Conservation (phyloP, 306 rosid genomes). For the Canavalia ensiformis region DNA sequence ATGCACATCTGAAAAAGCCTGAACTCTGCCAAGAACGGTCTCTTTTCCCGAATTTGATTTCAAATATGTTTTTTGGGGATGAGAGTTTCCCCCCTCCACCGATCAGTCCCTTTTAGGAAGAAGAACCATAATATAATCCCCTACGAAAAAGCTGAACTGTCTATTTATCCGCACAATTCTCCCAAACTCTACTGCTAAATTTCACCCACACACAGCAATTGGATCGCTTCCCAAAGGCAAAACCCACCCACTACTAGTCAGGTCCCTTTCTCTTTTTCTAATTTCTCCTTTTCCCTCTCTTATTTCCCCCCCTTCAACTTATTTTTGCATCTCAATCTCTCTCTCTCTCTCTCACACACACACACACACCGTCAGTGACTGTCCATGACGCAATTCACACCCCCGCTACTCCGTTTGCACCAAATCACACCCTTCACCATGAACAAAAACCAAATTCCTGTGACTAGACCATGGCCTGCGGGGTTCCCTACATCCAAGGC, state of each 20-base stretch:
- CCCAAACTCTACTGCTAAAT: conserved; percentile 37
- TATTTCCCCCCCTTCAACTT: not conserved
- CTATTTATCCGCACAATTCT: conserved; percentile 44
- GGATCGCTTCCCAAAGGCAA: conserved; percentile 58
- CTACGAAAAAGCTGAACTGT: conserved; percentile 47
- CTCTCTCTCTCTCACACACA: not conserved
- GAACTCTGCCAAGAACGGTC: conserved; percentile 51
- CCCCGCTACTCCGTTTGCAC: conserved; percentile 55
- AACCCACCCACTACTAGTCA: conserved; percentile 61
- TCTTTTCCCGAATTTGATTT: conserved; percentile 59
- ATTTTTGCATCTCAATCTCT: too few relatives aligned
- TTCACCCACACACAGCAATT: conserved; percentile 34
- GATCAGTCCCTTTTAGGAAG: conserved; percentile 49
- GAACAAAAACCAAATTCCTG: conserved; percentile 69
- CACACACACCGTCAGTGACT: not conserved
- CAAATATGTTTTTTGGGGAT: conserved; percentile 52
- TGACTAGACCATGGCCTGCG: conserved; percentile 71
- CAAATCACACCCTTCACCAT: conserved; percentile 61
- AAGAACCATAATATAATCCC: conserved; percentile 40
- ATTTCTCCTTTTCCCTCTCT: not conserved
- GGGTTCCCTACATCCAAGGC: conserved; percentile 75
- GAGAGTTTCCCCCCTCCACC: conserved; percentile 39
- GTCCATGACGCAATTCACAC: conserved; percentile 80
- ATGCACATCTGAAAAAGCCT: conserved; percentile 52
- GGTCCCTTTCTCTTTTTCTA: conserved; percentile 67